Evolutionary conservation across 345 rosid species (phyloP).

Genomic region (Geranium rotundifolium): DNA sequence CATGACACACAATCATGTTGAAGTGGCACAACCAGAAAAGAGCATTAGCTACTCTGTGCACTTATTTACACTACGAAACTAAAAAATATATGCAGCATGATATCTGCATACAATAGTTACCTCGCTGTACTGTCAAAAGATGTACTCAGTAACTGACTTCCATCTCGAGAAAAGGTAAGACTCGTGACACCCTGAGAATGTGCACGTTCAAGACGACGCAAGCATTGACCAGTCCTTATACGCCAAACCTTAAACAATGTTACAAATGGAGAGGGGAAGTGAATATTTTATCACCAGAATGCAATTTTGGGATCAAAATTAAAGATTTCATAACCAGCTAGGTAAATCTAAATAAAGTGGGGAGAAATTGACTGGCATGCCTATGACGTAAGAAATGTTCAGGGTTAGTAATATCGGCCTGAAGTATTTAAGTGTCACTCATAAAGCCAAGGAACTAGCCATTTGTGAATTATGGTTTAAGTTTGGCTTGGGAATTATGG

Average conservation of each 20-base stretch:
- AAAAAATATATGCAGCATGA: background rate
- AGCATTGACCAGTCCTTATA: conserved; percentile 82
- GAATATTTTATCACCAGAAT: background rate
- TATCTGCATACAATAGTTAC: conserved; percentile 19
- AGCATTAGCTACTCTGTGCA: background rate
- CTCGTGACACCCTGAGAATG: conserved; percentile 95
- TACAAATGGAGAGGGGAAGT: background rate
- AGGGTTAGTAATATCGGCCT: background rate
- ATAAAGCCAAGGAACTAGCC: background rate
- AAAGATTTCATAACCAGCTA: no score
- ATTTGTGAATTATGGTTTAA: no score
- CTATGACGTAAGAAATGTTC: background rate
- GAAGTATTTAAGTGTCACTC: background rate
- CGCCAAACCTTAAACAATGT: conserved; percentile 75
- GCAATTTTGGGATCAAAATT: no score
- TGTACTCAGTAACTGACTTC: conserved; percentile 86
- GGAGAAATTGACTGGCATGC: background rate
- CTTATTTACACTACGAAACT: background rate
- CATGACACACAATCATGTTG: background rate
- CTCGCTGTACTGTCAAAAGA: conserved; percentile 94
- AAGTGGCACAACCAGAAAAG: conserved; percentile 1
- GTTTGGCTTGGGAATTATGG: no score
- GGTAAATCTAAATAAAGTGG: background rate
- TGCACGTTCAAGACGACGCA: conserved; percentile 86
- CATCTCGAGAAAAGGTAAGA: conserved; percentile 88